These are phyloP conservation scores for Fusarium neocosmosporiellum DNA, from an alignment of 2,329 filamentous ascomycete genomes.

Conservation along the genomic window DNA sequence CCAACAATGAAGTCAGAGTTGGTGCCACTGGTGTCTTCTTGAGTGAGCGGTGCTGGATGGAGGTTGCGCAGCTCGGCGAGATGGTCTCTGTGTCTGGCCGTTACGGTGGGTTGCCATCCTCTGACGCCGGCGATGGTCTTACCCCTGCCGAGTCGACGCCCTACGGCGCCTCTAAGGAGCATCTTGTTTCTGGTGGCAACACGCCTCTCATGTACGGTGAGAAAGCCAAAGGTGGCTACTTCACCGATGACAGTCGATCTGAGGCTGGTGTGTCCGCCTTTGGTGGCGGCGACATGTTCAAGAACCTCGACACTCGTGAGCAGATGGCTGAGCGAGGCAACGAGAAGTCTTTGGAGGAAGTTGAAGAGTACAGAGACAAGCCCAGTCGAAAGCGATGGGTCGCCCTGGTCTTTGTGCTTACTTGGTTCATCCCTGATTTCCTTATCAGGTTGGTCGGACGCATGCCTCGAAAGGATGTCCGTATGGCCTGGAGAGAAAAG, in stretches of 20 bases:
- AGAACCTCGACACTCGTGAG: slow-evolving; percentile 91
- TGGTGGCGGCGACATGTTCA: slow-evolving; percentile 96
- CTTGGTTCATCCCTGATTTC: slow-evolving; percentile 90
- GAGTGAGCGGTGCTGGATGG: slow-evolving; percentile 95
- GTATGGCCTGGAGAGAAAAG: slow-evolving; percentile 96
- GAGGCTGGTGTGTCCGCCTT: slow-evolving; percentile 94
- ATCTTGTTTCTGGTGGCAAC: slow-evolving; percentile 62
- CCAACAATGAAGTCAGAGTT: slow-evolving; percentile 87
- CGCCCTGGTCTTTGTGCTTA: slow-evolving; percentile 82
- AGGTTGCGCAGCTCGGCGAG: slow-evolving; percentile 82
- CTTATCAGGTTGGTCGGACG: slow-evolving; percentile 79
- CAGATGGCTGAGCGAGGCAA: slow-evolving; percentile 97
- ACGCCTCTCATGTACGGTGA: slow-evolving; percentile 76
- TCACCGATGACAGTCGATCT: slow-evolving; percentile 89
- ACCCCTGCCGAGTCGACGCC: slow-evolving; percentile 68
- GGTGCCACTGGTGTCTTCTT: slow-evolving; percentile 95
- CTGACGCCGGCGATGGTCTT: slow-evolving; percentile 72
- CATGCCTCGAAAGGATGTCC: slow-evolving; percentile 93
- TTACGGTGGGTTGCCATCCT: slow-evolving; percentile 47
- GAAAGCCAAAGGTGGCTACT: slow-evolving; percentile 82
- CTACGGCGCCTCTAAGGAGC: slow-evolving; percentile 73
- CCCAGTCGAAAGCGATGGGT: slow-evolving; percentile 91
- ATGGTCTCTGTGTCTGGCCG: slow-evolving; percentile 62
- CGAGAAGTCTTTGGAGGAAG: slow-evolving; percentile 88
- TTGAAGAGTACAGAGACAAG: slow-evolving; percentile 84